Base-by-base conservation (phyloP, 805 yeast species). In the Candida ipomoeae region DNA sequence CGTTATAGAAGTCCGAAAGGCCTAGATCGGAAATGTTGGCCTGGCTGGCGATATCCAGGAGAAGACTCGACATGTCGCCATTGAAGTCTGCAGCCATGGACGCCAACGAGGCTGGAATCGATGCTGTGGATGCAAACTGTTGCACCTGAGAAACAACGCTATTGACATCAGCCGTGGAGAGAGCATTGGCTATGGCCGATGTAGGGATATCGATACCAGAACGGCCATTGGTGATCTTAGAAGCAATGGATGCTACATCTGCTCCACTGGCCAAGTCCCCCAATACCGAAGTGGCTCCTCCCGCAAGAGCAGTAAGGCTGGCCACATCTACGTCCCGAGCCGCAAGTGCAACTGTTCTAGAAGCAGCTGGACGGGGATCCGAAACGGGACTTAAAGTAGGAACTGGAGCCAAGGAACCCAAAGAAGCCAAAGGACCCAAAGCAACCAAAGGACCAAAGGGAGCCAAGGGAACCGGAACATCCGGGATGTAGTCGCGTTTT, bases 1-100 rank as follows among this genome's bases (percentile, higher is more conserved):
- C 52, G 31, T 71, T 63, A 50, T 73, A 73, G 23, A 69, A 70
- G 40, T 73, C 75, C 3, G 77, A 62, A 18, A 73, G 61, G 1
- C 78, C 78, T 52, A 73, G 60, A 45, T 69, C 69, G 15, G 58
- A 43, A 44, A 65, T 65, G 14, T 58, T 55, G 40, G 67, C 61
- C 10, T 56, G 51, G 35, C 39, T 47, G 15, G 58, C 49, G 38
- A 65, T 56, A 31, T 58, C 55, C n/a, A 49, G 34, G 38, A 68
- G 54, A n/a, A 62, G 60, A 15, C 59, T 52, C 23, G 55, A 46
- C 21, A 48, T 20, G 15, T 55, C 53, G 7, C 54, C 55, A 2
- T 44, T 44, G 26, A 52, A 46, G 7, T 42, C 49, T 1, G 60
- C 48, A 5, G 57, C 53, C 23, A 53, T 47, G n/a, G 61, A 40